These are phyloP conservation scores for Hordeum marinum DNA, from an alignment of 176 grass and related monocot species.

Conservation along the genomic window DNA sequence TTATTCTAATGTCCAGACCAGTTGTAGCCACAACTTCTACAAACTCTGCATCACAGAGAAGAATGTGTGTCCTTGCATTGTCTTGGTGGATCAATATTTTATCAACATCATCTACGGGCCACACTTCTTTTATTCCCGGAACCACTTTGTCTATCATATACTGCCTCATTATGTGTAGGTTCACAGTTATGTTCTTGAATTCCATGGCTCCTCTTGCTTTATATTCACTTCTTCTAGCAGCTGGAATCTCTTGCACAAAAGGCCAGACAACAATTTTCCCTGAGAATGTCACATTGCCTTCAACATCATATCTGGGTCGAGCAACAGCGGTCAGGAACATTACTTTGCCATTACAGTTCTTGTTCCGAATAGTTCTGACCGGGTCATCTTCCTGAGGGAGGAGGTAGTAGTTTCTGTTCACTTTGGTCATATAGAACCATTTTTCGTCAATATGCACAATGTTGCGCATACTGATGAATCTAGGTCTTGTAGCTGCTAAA, in stretches of 20 bases:
- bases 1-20: too few relatives aligned
- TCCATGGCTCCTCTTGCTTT: too few relatives aligned
- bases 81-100: too few relatives aligned
- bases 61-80: too few relatives aligned
- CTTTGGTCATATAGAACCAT: background rate
- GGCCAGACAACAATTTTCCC: background rate
- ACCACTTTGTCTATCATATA: too few relatives aligned
- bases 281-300: background rate
- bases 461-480: background rate
- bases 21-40: too few relatives aligned
- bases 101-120: too few relatives aligned
- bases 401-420: background rate
- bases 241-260: background rate
- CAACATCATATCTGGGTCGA: background rate
- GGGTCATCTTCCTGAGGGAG: background rate
- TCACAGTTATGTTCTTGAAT: too few relatives aligned
- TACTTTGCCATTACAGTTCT: background rate
- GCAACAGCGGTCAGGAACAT: background rate
- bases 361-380: background rate
- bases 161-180: too few relatives aligned
- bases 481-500: background rate
- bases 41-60: too few relatives aligned
- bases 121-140: too few relatives aligned
- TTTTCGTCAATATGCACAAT: background rate
- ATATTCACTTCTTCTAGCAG: too few relatives aligned